Conservation (phyloP, 352 stramenopile genomes). For the Phytophthora vignae region DNA sequence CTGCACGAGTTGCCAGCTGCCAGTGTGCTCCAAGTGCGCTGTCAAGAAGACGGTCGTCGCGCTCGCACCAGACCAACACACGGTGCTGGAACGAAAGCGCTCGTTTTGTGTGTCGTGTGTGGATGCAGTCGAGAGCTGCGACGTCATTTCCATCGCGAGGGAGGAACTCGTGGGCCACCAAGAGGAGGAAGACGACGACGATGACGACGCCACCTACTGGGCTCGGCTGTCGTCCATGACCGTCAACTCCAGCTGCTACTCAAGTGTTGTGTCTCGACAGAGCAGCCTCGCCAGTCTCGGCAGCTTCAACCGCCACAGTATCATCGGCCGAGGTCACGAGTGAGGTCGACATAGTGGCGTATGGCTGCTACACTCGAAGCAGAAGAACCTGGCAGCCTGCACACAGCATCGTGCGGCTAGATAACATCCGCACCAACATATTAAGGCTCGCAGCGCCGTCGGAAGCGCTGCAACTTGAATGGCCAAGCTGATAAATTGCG, state of each 20-base stretch:
- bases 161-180: constrained; percentile 38
- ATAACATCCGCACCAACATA: neutral
- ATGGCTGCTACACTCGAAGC: constrained; percentile 2
- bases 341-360: neutral
- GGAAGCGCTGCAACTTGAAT: constrained; percentile 26
- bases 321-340: constrained; percentile 22
- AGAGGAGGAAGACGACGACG: constrained; percentile 29
- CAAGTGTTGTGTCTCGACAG: constrained; percentile 36
- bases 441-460: constrained; percentile 13
- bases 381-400: constrained; percentile 5
- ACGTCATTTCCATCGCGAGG: constrained; percentile 40
- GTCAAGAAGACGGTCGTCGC: constrained; percentile 47
- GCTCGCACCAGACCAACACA: constrained; percentile 44
- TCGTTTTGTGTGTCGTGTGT: constrained; percentile 47
- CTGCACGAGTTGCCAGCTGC: constrained; percentile 42
- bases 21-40: constrained; percentile 47
- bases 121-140: constrained; percentile 30
- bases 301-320: constrained; percentile 30
- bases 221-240: constrained; percentile 39
- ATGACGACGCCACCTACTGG: constrained; percentile 28
- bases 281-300: constrained; percentile 31
- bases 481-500: neutral
- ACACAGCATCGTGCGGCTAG: neutral
- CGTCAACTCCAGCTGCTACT: constrained; percentile 36
- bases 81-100: constrained; percentile 41